Evolutionary conservation across 192 early-diverging fungal species (phyloP).

Genomic region (Rhizoclosmatium sp.): DNA sequence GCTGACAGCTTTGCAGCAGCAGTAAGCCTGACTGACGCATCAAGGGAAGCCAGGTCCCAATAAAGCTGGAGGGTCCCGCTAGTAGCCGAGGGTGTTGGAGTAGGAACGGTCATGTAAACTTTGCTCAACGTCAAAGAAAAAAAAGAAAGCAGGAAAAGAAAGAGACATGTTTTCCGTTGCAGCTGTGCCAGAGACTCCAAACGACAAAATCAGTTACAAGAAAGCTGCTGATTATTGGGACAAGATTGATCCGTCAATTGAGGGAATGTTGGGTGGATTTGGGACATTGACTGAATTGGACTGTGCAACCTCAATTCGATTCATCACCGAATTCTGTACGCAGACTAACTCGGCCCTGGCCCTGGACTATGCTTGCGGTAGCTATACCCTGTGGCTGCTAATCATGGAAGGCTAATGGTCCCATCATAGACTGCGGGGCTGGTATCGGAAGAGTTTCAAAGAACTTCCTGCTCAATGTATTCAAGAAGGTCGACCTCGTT

Average conservation of each 20-base stretch:
- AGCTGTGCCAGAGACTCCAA: neutral
- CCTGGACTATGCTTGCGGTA: slow-evolving; percentile 51
- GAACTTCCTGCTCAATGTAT: slow-evolving; percentile 77
- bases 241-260: slow-evolving; percentile 57
- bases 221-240: slow-evolving; percentile 61
- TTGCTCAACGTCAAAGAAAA: neutral
- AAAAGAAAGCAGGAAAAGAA: slow-evolving; percentile 4
- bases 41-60: slow-evolving; percentile 83
- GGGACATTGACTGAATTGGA: slow-evolving; percentile 78
- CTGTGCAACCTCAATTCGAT: slow-evolving; percentile 68
- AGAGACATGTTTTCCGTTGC: neutral
- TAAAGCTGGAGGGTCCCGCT: slow-evolving; percentile 67
- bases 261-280: slow-evolving; percentile 94
- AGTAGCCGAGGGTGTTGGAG: no score
- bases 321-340: slow-evolving; percentile 72
- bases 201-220: slow-evolving; percentile 45
- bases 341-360: neutral
- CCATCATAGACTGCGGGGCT: slow-evolving; percentile 81
- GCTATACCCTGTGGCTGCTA: neutral
- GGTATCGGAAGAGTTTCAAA: slow-evolving; percentile 96
- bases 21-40: slow-evolving; percentile 65
- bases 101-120: neutral
- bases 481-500: slow-evolving; percentile 89
- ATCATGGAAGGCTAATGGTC: neutral
- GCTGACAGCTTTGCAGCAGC: slow-evolving; percentile 68